Evolutionary conservation across 2,329 filamentous ascomycete genomes (phyloP).

Genomic region (Ramularia collo-cygni): DNA sequence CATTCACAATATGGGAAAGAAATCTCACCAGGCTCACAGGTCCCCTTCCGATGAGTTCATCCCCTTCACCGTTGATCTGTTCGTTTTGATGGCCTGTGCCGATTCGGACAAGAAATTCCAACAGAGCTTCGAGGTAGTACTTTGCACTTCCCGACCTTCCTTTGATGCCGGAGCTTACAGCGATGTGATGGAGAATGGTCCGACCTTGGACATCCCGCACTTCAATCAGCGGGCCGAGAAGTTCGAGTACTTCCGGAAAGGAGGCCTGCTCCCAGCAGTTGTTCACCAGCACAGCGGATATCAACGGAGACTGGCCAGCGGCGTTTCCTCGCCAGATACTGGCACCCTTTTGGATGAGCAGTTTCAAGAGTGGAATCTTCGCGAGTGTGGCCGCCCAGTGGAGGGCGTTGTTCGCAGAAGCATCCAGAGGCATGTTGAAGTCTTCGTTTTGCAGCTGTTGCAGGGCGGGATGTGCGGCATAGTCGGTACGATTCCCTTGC

Average conservation of each 20-base stretch:
- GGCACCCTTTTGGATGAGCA: conserved; percentile 76
- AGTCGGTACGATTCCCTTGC: conserved; percentile 56
- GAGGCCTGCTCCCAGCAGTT: conserved; percentile 89
- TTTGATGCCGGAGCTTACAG: conserved; percentile 90
- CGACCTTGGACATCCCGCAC: conserved; percentile 81
- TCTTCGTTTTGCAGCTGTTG: conserved; percentile 69
- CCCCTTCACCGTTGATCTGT: conserved; percentile 6
- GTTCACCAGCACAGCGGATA: conserved; percentile 85
- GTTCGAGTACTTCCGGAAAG: conserved; percentile 83
- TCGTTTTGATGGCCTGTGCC: conserved; percentile 45
- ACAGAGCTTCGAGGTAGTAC: conserved; percentile 88
- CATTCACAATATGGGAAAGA: conserved; percentile 95
- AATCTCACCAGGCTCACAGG: conserved; percentile 86
- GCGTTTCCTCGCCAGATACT: conserved; percentile 84
- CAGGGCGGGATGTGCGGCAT: conserved; percentile 68
- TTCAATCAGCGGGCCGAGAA: conserved; percentile 84
- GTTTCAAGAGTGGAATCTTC: conserved; percentile 71
- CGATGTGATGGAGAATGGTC: conserved; percentile 93
- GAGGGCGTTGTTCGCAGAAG: conserved; percentile 79
- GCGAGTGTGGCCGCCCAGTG: conserved; percentile 96
- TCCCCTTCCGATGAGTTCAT: conserved; percentile 33
- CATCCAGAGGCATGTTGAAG: conserved; percentile 86
- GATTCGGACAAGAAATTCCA: conserved; percentile 91
- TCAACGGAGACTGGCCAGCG: conserved; percentile 83
- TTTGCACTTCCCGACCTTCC: conserved; percentile 85